Conservation (phyloP, 768 basidiomycete genomes). For the Mycena vitilis region DNA sequence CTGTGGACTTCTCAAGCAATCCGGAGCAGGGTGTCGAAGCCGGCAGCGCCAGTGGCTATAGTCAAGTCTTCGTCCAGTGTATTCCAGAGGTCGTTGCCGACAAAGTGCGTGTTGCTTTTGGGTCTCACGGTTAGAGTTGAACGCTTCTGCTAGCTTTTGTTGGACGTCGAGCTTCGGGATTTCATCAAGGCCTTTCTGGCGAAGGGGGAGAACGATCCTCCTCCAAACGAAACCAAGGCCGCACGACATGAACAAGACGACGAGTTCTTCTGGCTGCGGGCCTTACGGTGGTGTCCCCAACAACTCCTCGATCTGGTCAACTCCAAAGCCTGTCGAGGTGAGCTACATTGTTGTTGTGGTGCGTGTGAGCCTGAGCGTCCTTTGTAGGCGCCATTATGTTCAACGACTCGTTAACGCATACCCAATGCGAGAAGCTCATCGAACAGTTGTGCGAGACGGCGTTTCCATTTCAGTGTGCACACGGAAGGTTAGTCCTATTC, state of each 20-base stretch:
- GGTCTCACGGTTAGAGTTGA: constrained; percentile 19
- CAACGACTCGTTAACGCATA: constrained; percentile 78
- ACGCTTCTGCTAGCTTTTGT: constrained; percentile 59
- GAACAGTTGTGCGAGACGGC: constrained; percentile 73
- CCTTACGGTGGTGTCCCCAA: constrained; percentile 85
- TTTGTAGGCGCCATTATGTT: constrained; percentile 94
- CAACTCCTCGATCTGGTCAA: constrained; percentile 87
- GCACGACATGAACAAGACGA: constrained; percentile 39
- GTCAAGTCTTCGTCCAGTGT: constrained; percentile 70
- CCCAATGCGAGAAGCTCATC: constrained; percentile 80
- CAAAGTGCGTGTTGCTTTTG: constrained; percentile 58
- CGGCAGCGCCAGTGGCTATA: constrained; percentile 57
- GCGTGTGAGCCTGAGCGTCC: constrained; percentile 16
- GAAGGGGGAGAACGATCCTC: constrained; percentile 63
- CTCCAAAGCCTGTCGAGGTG: constrained; percentile 96
- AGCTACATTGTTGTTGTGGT: constrained; percentile 38
- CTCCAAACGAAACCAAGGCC: constrained; percentile 37
- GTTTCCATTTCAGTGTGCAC: constrained; percentile 96
- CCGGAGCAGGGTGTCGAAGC: constrained; percentile 39
- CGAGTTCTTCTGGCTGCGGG: constrained; percentile 71
- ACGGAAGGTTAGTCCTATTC: constrained; percentile 72
- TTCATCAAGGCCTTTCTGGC: constrained; percentile 80
- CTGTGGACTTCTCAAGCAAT: constrained; percentile 39
- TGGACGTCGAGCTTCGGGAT: constrained; percentile 78
- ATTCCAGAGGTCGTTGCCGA: constrained; percentile 80